phyloP scores from a whole-genome alignment of 768 basidiomycete genomes.

The Pleurotus eryngii region DNA sequence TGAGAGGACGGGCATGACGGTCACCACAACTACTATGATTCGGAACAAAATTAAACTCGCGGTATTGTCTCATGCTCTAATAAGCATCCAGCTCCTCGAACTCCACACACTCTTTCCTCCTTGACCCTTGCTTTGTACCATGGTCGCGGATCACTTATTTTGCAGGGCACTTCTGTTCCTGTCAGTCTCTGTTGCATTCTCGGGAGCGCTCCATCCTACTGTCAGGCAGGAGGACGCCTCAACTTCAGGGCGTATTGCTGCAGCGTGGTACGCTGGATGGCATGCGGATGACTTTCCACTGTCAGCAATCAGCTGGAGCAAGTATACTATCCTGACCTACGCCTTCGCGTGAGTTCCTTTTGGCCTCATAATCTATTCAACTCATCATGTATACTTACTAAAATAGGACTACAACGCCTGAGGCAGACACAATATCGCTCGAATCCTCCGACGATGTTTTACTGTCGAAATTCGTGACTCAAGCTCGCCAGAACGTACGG shows the following conservation, averaged over 20 bases:
- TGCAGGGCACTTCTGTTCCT: too few species aligned
- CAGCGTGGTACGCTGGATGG: conserved; percentile 71
- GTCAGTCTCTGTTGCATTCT: too few species aligned
- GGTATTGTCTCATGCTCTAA: too few species aligned
- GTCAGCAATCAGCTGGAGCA: conserved; percentile 56
- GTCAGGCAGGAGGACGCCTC: not conserved
- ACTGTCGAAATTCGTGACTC: conserved; percentile 53
- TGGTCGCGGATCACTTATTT: too few species aligned
- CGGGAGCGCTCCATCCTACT: too few species aligned
- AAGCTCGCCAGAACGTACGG: conserved; percentile 40
- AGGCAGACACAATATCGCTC: conserved; percentile 30
- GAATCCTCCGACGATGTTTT: conserved; percentile 40
- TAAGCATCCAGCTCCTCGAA: too few species aligned
- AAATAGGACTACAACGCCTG: conserved; percentile 32
- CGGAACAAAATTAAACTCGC: too few species aligned
- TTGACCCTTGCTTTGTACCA: too few species aligned
- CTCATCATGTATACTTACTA: conserved; percentile 1
- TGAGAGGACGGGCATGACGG: too few species aligned
- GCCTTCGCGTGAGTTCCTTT: conserved; percentile 59
- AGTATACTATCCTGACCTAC: conserved; percentile 67
- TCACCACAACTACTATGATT: too few species aligned
- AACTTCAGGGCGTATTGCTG: conserved; percentile 28
- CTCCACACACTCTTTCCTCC: too few species aligned
- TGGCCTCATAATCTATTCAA: not conserved
- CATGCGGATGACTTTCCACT: conserved; percentile 50